Conservation (phyloP, 441 rosid species). For the Gossypium aridum region DNA sequence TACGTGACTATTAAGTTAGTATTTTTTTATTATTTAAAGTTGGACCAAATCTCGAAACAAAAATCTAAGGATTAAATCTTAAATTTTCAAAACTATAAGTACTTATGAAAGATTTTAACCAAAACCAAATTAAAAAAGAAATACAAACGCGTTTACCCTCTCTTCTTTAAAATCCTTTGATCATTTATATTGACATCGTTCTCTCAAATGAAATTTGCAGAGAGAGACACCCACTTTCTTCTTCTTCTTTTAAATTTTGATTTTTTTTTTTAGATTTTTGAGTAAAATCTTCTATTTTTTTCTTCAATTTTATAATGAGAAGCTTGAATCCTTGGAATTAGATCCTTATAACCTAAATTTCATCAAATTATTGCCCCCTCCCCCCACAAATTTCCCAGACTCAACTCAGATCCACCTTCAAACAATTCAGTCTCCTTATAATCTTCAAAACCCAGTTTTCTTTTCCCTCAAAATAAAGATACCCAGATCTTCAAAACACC, state of each 20-base stretch:
- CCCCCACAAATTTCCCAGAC: not conserved
- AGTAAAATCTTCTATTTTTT: constrained; percentile 1
- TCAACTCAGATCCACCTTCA: constrained; percentile 14
- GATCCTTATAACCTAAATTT: constrained; percentile 26
- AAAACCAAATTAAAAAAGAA: not conserved
- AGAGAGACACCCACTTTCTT: not conserved
- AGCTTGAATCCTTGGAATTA: constrained; percentile 6
- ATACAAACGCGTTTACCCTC: constrained; percentile 3
- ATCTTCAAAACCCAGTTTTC: not conserved
- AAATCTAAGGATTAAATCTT: too few species aligned
- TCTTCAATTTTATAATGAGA: not conserved
- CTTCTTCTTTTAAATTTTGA: not conserved
- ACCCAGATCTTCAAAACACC: not conserved
- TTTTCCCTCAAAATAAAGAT: not conserved
- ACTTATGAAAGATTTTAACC: too few species aligned
- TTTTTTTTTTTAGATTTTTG: not conserved
- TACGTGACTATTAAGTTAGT: too few species aligned
- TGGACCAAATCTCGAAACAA: too few species aligned
- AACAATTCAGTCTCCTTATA: not conserved
- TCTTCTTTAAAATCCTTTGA: not conserved
- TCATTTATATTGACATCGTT: not conserved
- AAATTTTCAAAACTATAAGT: too few species aligned
- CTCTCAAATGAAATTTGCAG: not conserved
- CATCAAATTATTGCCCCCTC: not conserved
- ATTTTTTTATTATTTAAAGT: too few species aligned